These are phyloP conservation scores for Gaeumannomyces tritici DNA, from an alignment of 2,329 filamentous ascomycete species.

Conservation along the genomic window DNA sequence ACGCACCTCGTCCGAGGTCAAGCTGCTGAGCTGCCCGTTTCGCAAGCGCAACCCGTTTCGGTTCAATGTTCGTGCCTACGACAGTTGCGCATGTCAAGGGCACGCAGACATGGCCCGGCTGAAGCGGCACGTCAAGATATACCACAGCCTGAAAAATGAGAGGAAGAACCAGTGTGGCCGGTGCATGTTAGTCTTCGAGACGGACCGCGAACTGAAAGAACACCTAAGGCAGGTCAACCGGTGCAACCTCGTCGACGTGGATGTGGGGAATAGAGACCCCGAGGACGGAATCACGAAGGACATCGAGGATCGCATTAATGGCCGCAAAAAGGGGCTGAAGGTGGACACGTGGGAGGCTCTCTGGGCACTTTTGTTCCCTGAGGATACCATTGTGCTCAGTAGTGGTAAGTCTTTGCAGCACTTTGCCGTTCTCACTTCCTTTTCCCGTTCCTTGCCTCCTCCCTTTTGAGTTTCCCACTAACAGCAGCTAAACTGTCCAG, in stretches of 20 bases:
- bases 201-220: neutral
- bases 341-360: neutral
- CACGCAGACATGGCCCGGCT: neutral
- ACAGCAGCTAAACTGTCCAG: neutral
- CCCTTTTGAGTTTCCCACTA: neutral
- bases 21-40: neutral
- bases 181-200: neutral
- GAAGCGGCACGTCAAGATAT: neutral
- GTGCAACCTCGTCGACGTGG: neutral
- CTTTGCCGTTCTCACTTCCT: neutral
- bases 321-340: neutral
- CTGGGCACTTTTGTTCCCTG: conserved; percentile 1
- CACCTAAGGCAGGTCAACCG: neutral
- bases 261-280: neutral
- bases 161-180: neutral
- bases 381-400: neutral
- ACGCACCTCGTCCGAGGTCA: no score
- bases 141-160: neutral
- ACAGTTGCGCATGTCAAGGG: neutral
- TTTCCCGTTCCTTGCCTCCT: neutral
- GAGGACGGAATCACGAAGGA: conserved; percentile 5
- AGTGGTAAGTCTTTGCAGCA: neutral
- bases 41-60: conserved; percentile 3
- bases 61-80: conserved; percentile 2
- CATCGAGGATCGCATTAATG: neutral